Conservation (phyloP, 2,329 filamentous ascomycete genomes). For the Colletotrichum costaricense region DNA sequence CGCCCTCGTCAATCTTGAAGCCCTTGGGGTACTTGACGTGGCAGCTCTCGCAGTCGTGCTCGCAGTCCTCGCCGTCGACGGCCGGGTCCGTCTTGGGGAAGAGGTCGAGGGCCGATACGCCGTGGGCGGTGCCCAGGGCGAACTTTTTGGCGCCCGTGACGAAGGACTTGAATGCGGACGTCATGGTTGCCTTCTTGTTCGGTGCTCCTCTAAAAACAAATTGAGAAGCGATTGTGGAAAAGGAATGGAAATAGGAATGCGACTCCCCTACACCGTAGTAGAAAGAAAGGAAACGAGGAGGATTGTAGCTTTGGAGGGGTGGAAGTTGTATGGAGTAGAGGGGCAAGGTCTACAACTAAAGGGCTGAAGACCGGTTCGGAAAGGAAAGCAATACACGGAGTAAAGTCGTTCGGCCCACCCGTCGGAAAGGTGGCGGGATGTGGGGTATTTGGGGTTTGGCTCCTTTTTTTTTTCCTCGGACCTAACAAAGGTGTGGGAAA, state of each 20-base stretch:
- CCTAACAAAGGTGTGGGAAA: neutral
- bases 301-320: neutral
- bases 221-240: neutral
- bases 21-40: conserved; percentile 78
- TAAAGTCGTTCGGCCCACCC: conserved; percentile 18
- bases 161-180: conserved; percentile 54
- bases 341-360: neutral
- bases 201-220: conserved; percentile 39
- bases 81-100: conserved; percentile 81
- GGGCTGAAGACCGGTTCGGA: neutral
- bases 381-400: neutral
- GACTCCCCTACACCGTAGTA: neutral
- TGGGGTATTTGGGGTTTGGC: conserved; percentile 17
- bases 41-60: conserved; percentile 88
- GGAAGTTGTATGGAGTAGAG: neutral
- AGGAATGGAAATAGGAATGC: neutral
- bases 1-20: conserved; percentile 80
- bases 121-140: conserved; percentile 42
- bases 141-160: conserved; percentile 51
- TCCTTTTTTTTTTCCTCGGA: neutral
- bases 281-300: neutral
- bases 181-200: conserved; percentile 45
- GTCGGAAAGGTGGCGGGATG: conserved; percentile 28
- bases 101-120: conserved; percentile 55
- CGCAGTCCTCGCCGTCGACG: conserved; percentile 88